These are phyloP conservation scores for Staphylotrichum longicolle DNA, from an alignment of 495 filamentous ascomycete genomes.

Conservation along the genomic window DNA sequence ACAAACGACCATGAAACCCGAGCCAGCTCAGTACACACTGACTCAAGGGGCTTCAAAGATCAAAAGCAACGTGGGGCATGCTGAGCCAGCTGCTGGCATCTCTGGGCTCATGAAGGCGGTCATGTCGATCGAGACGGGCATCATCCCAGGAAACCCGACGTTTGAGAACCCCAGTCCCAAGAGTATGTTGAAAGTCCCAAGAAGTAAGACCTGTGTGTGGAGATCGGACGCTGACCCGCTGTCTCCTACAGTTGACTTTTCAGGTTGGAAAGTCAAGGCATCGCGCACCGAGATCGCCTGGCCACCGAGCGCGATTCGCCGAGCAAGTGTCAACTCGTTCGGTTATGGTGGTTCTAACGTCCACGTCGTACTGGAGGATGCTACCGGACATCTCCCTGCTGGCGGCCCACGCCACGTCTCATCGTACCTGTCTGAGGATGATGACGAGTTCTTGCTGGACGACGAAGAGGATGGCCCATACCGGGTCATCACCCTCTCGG, in stretches of 20 bases:
- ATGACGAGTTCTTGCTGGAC: not conserved
- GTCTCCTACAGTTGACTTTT: slow-evolving; percentile 14
- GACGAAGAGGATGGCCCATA: slow-evolving; percentile 6
- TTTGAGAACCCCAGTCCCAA: slow-evolving; percentile 45
- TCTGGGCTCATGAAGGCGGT: slow-evolving; percentile 41
- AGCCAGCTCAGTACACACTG: no score
- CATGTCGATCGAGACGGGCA: slow-evolving; percentile 36
- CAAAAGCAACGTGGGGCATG: slow-evolving; percentile 47
- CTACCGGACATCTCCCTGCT: not conserved
- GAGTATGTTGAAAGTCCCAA: slow-evolving; percentile 23
- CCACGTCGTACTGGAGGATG: slow-evolving; percentile 49
- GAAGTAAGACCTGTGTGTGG: slow-evolving; percentile 2
- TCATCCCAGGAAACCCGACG: slow-evolving; percentile 35
- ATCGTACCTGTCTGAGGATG: not conserved
- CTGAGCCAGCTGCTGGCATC: slow-evolving; percentile 39
- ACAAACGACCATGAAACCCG: not conserved
- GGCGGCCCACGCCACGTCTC: not conserved
- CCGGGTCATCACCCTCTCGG: slow-evolving; percentile 23
- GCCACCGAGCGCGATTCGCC: slow-evolving; percentile 18
- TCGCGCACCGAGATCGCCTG: slow-evolving; percentile 9
- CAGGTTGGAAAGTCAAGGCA: slow-evolving; percentile 11
- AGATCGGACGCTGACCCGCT: not conserved
- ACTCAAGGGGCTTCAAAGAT: not conserved
- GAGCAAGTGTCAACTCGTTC: slow-evolving; percentile 54
- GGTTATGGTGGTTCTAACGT: slow-evolving; percentile 57